Conservation (phyloP, 306 rosid species). For the Vachellia pachyceras region DNA sequence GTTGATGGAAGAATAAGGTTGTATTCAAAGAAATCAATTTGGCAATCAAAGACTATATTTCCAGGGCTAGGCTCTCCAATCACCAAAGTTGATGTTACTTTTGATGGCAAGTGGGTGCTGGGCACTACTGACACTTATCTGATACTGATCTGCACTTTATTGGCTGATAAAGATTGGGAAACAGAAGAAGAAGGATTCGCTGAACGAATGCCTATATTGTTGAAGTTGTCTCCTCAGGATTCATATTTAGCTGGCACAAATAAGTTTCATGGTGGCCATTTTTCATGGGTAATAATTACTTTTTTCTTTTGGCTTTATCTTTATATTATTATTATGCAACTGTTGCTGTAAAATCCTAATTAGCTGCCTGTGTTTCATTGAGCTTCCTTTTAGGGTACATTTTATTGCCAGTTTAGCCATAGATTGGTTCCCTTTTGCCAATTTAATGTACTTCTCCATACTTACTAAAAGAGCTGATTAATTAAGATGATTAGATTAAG, state of each 20-base stretch:
- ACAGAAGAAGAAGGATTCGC: neutral
- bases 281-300: constrained; percentile 85
- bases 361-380: neutral
- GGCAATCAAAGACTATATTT: neutral
- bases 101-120: neutral
- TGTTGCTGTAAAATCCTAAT: neutral
- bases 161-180: neutral
- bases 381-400: neutral
- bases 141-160: neutral
- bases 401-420: neutral
- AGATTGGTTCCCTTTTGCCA: neutral
- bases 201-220: constrained; percentile 59
- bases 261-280: constrained; percentile 87
- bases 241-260: constrained; percentile 76
- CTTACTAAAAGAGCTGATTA: no score
- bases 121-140: neutral
- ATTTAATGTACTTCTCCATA: neutral
- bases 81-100: neutral
- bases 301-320: neutral
- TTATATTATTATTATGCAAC: neutral
- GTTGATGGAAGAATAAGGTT: neutral
- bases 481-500: no score
- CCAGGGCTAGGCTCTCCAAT: neutral
- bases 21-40: neutral
- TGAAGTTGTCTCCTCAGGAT: constrained; percentile 85